Evolutionary conservation across 768 basidiomycete species (phyloP).

Genomic region (Podaxis sp.): DNA sequence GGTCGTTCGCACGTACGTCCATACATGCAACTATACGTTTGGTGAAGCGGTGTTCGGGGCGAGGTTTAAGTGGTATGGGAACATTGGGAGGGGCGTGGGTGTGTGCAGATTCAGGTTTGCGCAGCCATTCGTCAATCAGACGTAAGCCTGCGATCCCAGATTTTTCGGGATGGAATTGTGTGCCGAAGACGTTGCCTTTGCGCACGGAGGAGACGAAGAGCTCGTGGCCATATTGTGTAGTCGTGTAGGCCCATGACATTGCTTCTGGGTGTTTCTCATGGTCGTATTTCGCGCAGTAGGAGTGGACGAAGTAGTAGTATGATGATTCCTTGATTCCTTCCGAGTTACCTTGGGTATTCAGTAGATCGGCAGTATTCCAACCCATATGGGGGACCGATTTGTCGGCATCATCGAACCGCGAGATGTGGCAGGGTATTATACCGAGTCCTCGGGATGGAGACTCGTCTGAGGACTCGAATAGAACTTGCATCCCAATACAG

Average conservation of each 20-base stretch:
- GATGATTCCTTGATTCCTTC: conserved; percentile 52
- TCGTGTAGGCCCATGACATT: conserved; percentile 78
- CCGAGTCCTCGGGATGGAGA: conserved; percentile 76
- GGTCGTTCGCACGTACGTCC: conserved; percentile 95
- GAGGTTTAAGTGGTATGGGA: conserved; percentile 38
- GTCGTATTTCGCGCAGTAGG: conserved; percentile 82
- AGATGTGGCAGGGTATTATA: conserved; percentile 80
- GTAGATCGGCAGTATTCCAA: conserved; percentile 80
- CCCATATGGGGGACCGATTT: conserved; percentile 98
- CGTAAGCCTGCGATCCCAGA: conserved; percentile 85
- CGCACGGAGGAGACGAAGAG: conserved; percentile 84
- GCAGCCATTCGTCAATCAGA: conserved; percentile 81
- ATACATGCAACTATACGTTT: conserved; percentile 96
- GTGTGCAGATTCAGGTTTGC: conserved; percentile 45
- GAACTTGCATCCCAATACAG: conserved; percentile 98
- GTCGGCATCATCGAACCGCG: conserved; percentile 63
- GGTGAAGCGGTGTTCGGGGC: conserved; percentile 67
- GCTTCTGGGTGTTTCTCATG: conserved; percentile 51
- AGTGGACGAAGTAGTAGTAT: conserved; percentile 97
- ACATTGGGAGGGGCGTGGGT: conserved; percentile 29
- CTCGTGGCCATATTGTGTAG: conserved; percentile 94
- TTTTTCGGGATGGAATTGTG: conserved; percentile 99
- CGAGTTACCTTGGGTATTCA: conserved; percentile 44
- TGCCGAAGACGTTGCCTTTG: conserved; percentile 83
- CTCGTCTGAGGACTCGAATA: conserved; percentile 87